phyloP scores from a whole-genome alignment of 2,329 filamentous ascomycete species.

The Ceratocystis ficicola region DNA sequence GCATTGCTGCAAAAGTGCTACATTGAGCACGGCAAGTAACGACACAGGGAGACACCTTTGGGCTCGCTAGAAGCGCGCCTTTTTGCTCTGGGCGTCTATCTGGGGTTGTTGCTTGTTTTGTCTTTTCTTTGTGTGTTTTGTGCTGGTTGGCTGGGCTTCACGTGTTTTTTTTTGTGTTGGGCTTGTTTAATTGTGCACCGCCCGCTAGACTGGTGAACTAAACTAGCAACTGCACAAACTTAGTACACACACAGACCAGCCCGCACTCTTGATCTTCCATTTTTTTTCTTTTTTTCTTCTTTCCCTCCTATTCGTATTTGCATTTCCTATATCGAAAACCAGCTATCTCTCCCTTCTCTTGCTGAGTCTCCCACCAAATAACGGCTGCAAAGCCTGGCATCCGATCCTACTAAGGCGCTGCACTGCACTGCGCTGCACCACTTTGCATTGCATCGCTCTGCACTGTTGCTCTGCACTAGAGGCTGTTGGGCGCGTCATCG shows the following conservation, averaged over 20 bases:
- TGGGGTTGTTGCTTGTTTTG: neutral
- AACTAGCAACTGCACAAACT: neutral
- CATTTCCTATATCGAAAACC: neutral
- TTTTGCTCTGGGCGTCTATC: neutral
- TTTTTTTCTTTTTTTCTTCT: neutral
- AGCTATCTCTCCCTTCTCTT: neutral
- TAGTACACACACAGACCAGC: neutral
- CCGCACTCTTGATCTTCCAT: neutral
- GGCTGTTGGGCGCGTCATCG: slow-evolving; percentile 6
- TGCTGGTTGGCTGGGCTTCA: neutral
- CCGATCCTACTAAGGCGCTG: neutral
- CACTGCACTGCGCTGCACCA: neutral
- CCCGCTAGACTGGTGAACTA: too few relatives aligned
- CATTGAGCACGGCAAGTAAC: neutral
- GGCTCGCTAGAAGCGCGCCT: neutral
- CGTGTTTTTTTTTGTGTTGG: neutral
- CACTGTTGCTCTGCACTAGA: neutral
- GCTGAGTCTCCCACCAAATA: neutral
- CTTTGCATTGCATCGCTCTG: neutral
- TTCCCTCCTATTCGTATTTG: neutral
- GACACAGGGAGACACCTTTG: neutral
- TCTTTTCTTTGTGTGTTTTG: neutral
- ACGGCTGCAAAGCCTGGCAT: neutral
- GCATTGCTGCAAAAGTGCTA: neutral
- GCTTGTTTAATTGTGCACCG: too few relatives aligned